Evolutionary conservation across 352 stramenopile genomes (phyloP), one percentile per base, ranked within the genome.

Genomic region (Phytopythium kandeliae): DNA sequence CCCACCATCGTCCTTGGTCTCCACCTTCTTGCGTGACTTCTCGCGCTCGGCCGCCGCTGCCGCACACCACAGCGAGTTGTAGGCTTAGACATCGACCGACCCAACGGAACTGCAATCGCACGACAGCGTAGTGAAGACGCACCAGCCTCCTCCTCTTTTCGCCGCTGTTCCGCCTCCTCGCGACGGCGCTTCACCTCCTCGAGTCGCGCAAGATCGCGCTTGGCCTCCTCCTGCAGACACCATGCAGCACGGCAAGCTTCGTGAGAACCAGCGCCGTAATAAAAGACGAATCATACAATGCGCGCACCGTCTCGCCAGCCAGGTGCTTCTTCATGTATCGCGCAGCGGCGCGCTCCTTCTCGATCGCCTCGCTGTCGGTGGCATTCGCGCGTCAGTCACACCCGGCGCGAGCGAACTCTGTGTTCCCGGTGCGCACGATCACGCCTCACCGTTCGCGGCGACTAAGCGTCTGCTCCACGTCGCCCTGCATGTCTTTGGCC

Each of bases 291-390:
- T 13, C 4, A n/a, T 8, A 46, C 44, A 22, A 35, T 45, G 1
- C 26, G 57, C 65, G 45, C 48, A 84, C 72, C 48, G 85, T 96
- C 62, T 94, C 78, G 13, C 84, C 84, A 35, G 82, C 85, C 57
- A 94, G 60, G 62, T 94, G 82, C 43, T 85, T 84, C 72, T 92
- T 91, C 61, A 89, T 25, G 65, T 96, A 96, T 24, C 73, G 71
- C 4, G 79, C 78, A 5, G 74, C 67, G 16, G 78, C 66, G 0
- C 64, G 69, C 56, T 94, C 81, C 71, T 94, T 92, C 65, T 96
- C 85, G 19, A 96, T 78, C 33, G 84, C 78, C 62, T 96, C 85
- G 24, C 71, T 81, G 9, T 31, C 4, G 9, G 24, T 16, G 12
- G 15, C 25, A 9, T 25, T 17, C 40, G 37, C 24, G 30, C 15